These are phyloP conservation scores for Dendrothele bispora DNA, from an alignment of 768 basidiomycete species.

Conservation along the genomic window DNA sequence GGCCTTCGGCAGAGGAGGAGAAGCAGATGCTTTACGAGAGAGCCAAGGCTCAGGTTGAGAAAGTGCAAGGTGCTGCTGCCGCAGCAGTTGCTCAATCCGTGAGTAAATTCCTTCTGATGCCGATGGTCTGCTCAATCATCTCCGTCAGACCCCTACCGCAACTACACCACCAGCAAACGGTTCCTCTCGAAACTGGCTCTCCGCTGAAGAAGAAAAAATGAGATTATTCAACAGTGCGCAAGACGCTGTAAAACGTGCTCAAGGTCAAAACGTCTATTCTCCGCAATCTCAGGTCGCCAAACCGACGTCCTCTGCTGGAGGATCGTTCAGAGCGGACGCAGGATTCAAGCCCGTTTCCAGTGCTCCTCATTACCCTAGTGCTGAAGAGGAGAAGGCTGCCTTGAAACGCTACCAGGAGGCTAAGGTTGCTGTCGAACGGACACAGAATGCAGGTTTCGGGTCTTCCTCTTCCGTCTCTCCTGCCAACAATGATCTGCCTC, in stretches of 20 bases:
- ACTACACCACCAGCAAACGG: slow-evolving; percentile 1
- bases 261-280: slow-evolving; percentile 35
- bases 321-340: too few relatives aligned
- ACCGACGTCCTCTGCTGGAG: slow-evolving; percentile 15
- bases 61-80: slow-evolving; percentile 44
- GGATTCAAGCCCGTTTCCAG: too few relatives aligned
- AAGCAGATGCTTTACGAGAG: slow-evolving; percentile 64
- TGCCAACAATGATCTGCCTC: slow-evolving; percentile 40
- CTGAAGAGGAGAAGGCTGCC: slow-evolving; percentile 76
- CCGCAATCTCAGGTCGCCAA: slow-evolving; percentile 15
- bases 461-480: slow-evolving; percentile 29
- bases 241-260: slow-evolving; percentile 60
- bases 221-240: slow-evolving; percentile 70
- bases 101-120: background rate
- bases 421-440: slow-evolving; percentile 65
- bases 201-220: slow-evolving; percentile 74
- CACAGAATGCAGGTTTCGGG: slow-evolving; percentile 38
- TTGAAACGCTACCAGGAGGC: slow-evolving; percentile 69
- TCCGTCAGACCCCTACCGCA: slow-evolving; percentile 24
- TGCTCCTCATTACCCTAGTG: slow-evolving; percentile 53
- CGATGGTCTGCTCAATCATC: slow-evolving; percentile 6
- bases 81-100: background rate
- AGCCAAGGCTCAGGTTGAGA: slow-evolving; percentile 60
- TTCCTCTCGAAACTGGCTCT: slow-evolving; percentile 2
- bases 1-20: slow-evolving; percentile 63